These are phyloP conservation scores for Zymoseptoria ardabiliae DNA, from an alignment of 2,329 filamentous ascomycete genomes.

Conservation along the genomic window DNA sequence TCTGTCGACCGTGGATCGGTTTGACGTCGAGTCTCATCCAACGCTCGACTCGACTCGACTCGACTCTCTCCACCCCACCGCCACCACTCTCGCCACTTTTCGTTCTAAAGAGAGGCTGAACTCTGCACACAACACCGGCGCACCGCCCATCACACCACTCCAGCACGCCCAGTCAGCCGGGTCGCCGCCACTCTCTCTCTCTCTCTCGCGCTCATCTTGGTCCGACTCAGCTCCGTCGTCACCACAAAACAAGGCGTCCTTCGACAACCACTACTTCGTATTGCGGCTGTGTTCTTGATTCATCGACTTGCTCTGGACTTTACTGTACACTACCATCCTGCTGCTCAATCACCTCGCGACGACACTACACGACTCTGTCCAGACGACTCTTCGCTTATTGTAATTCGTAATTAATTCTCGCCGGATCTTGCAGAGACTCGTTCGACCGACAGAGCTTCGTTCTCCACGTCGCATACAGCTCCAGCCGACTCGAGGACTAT, in stretches of 20 bases:
- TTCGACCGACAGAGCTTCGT: background rate
- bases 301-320: background rate
- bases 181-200: background rate
- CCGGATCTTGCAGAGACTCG: background rate
- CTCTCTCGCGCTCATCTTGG: background rate
- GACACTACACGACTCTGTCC: background rate
- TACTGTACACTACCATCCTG: background rate
- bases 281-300: background rate
- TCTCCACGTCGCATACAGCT: background rate
- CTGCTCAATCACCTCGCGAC: background rate
- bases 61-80: background rate
- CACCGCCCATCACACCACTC: background rate
- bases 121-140: background rate
- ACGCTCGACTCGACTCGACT: background rate
- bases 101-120: background rate
- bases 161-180: background rate
- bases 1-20: background rate
- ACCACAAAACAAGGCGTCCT: background rate
- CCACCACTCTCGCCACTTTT: background rate
- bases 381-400: background rate
- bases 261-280: background rate
- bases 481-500: background rate
- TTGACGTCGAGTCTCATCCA: background rate
- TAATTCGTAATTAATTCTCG: background rate
- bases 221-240: background rate